phyloP scores from a whole-genome alignment of 352 stramenopile genomes.

The Halophytophthora polymorphica region DNA sequence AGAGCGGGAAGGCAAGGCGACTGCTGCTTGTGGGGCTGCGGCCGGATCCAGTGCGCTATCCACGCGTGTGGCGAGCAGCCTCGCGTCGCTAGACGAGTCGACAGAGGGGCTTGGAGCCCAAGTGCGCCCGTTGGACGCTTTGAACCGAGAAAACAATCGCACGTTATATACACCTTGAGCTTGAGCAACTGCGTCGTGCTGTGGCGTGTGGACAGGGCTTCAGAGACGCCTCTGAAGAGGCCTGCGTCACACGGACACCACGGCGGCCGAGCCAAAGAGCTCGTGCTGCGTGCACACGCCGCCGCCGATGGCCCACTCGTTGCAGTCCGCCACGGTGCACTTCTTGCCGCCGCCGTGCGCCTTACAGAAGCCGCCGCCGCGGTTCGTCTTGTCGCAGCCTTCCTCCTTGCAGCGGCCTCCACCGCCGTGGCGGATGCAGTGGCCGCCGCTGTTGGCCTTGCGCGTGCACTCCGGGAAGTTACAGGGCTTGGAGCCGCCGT shows the following conservation, averaged over 20 bases:
- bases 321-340: slow-evolving; percentile 52
- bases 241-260: slow-evolving; percentile 47
- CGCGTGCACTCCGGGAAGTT: slow-evolving; percentile 54
- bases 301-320: slow-evolving; percentile 69
- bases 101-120: neutral
- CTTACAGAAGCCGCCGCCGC: slow-evolving; percentile 76
- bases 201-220: slow-evolving; percentile 1
- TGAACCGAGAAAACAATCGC: too few relatives aligned
- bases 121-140: neutral
- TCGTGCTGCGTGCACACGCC: slow-evolving; percentile 66
- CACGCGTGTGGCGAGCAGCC: neutral
- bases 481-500: slow-evolving; percentile 72
- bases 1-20: too few relatives aligned
- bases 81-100: neutral
- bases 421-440: slow-evolving; percentile 80
- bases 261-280: slow-evolving; percentile 37
- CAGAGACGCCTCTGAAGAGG: slow-evolving; percentile 6
- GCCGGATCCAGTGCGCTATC: too few relatives aligned
- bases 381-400: slow-evolving; percentile 71
- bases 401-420: slow-evolving; percentile 65
- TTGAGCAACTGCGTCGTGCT: neutral
- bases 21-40: too few relatives aligned
- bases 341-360: slow-evolving; percentile 79
- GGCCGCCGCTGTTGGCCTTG: slow-evolving; percentile 72
- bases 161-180: too few relatives aligned